A percentile compares a stretch with the other conserved stretches of the same genome.
Evolutionary conservation across 176 grass and related monocot genomes (phyloP).

Genomic region (Oryza nivara): DNA sequence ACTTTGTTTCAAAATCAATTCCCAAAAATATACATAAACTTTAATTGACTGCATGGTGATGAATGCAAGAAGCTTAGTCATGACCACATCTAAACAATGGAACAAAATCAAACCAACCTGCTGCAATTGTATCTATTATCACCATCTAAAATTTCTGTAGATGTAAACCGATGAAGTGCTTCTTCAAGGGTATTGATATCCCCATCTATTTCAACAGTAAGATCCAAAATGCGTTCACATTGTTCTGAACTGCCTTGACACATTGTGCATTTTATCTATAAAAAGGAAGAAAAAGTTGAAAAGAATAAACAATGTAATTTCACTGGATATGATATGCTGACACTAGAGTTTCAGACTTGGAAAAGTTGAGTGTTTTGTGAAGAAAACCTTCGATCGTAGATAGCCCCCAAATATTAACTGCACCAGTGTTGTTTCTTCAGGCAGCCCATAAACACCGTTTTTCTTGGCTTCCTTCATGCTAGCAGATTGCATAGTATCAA

Average conservation of each 20-base stretch:
- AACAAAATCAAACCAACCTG: constrained; percentile 58
- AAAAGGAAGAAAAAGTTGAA: constrained; percentile 28
- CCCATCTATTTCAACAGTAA: constrained; percentile 90
- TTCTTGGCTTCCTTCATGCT: constrained; percentile 70
- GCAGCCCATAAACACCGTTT: constrained; percentile 44
- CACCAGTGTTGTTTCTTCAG: constrained; percentile 83
- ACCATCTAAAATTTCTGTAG: constrained; percentile 84
- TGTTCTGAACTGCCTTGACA: constrained; percentile 75
- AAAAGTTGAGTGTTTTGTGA: constrained; percentile 10
- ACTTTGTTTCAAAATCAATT: constrained; percentile 33
- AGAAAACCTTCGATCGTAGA: constrained; percentile 81
- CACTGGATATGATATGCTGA: constrained; percentile 18
- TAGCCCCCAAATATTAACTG: constrained; percentile 93
- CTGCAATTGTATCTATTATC: constrained; percentile 83
- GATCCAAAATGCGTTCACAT: constrained; percentile 85
- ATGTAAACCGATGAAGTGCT: constrained; percentile 85
- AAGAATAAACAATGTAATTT: constrained; percentile 5
- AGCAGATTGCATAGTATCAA: constrained; percentile 90
- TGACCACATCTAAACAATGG: neutral
- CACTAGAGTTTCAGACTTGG: constrained; percentile 22
- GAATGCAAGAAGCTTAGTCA: constrained; percentile 4
- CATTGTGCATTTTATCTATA: constrained; percentile 87
- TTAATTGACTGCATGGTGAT: neutral
- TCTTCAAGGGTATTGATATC: constrained; percentile 77
- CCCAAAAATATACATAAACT: constrained; percentile 3